Conservation (phyloP, 352 stramenopile species). For the Elongisporangium senticosum region DNA sequence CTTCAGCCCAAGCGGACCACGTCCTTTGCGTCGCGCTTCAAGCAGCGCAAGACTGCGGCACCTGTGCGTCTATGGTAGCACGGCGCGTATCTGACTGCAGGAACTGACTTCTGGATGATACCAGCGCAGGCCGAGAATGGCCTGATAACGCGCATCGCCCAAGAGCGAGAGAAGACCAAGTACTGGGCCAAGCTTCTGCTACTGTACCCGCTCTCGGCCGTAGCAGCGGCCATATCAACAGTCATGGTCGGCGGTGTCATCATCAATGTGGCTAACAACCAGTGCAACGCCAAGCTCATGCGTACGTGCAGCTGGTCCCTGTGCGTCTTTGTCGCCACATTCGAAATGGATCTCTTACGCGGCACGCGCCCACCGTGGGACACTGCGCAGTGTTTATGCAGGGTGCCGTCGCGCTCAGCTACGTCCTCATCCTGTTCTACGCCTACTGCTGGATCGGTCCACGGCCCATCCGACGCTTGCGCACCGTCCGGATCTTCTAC, state of each 20-base stretch:
- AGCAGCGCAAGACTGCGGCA: slow-evolving; percentile 34
- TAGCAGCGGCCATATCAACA: slow-evolving; percentile 51
- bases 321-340: background rate
- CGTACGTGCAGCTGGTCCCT: slow-evolving; percentile 21
- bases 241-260: slow-evolving; percentile 60
- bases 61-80: slow-evolving; percentile 3
- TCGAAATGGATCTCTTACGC: slow-evolving; percentile 3
- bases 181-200: slow-evolving; percentile 65
- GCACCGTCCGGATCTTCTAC: slow-evolving; percentile 60
- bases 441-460: slow-evolving; percentile 70
- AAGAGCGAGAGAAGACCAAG: slow-evolving; percentile 60
- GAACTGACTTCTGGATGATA: slow-evolving; percentile 1
- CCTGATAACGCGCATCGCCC: slow-evolving; percentile 39
- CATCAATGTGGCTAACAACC: slow-evolving; percentile 58
- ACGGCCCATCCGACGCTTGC: slow-evolving; percentile 44
- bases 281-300: slow-evolving; percentile 66
- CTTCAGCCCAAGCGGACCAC: slow-evolving; percentile 62
- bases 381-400: slow-evolving; percentile 46
- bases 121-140: slow-evolving; percentile 31
- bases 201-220: slow-evolving; percentile 55
- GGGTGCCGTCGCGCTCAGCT: slow-evolving; percentile 57
- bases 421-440: slow-evolving; percentile 62
- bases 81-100: slow-evolving; percentile 2
- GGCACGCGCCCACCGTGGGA: slow-evolving; percentile 6
- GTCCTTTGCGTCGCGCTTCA: slow-evolving; percentile 38